These are phyloP conservation scores for Bryoglossum gracile DNA, from an alignment of 495 filamentous ascomycete species.

Conservation along the genomic window DNA sequence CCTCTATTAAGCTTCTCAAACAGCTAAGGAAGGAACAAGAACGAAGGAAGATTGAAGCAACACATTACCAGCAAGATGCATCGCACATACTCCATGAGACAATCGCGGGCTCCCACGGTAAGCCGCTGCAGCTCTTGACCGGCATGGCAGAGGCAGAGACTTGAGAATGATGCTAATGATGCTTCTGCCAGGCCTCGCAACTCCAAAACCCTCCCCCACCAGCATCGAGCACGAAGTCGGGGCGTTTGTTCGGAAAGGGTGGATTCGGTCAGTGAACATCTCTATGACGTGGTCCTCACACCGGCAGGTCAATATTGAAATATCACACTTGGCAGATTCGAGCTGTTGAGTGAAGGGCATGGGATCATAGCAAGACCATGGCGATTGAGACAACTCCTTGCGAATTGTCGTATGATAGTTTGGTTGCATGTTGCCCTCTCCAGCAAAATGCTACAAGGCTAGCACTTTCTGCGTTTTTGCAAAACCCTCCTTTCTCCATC, in stretches of 20 bases:
- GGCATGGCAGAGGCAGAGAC: background rate
- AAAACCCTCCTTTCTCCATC: too few relatives aligned
- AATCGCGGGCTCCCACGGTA: constrained; percentile 79
- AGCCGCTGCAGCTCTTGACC: background rate
- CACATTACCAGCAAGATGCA: constrained; percentile 66
- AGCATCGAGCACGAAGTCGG: constrained; percentile 80
- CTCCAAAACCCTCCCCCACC: constrained; percentile 91
- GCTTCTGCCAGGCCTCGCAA: constrained; percentile 52
- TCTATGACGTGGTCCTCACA: constrained; percentile 15
- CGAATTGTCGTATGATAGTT: constrained; percentile 2
- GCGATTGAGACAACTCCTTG: background rate
- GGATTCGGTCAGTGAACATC: constrained; percentile 58
- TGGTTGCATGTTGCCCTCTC: constrained; percentile 7
- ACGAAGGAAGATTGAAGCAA: too few relatives aligned
- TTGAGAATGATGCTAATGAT: constrained; percentile 3
- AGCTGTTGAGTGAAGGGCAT: background rate
- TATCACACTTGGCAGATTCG: too few relatives aligned
- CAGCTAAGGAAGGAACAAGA: too few relatives aligned
- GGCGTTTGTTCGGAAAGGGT: constrained; percentile 76
- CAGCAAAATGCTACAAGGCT: too few relatives aligned
- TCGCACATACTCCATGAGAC: constrained; percentile 98
- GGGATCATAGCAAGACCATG: background rate
- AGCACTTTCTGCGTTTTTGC: constrained; percentile 2
- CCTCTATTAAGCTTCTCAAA: too few relatives aligned
- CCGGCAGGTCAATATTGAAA: too few relatives aligned